Evolutionary conservation across 2,329 filamentous ascomycete genomes (phyloP).

Genomic region (Penicillium thymicola): DNA sequence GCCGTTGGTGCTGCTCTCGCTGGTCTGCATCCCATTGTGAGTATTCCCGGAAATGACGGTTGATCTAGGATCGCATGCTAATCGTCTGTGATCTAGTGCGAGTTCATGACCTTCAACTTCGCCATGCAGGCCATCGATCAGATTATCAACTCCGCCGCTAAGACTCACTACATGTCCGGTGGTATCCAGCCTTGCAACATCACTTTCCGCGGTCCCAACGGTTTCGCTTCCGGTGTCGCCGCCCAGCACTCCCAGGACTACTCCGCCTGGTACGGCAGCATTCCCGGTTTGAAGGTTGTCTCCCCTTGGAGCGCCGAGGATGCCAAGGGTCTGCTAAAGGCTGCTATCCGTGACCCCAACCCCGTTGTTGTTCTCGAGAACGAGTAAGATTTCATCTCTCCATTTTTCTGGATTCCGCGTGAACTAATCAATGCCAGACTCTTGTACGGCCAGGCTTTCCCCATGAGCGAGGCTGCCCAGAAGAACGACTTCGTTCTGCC

Average conservation of each 20-base stretch:
- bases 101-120: constrained; percentile 99
- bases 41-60: constrained; percentile 36
- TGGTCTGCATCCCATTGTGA: constrained; percentile 87
- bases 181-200: constrained; percentile 99
- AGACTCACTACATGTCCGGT: constrained; percentile 99
- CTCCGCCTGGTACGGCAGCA: constrained; percentile 97
- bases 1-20: constrained; percentile 92
- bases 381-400: constrained; percentile 52
- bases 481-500: constrained; percentile 95
- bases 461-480: constrained; percentile 95
- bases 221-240: constrained; percentile 90
- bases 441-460: constrained; percentile 90
- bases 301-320: constrained; percentile 95
- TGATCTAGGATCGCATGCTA: neutral
- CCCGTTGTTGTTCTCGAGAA: constrained; percentile 89
- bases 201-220: constrained; percentile 98
- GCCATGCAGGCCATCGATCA: constrained; percentile 99
- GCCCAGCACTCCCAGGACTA: constrained; percentile 99
- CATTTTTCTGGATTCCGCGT: neutral
- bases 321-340: constrained; percentile 96
- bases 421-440: constrained; percentile 44
- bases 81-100: constrained; percentile 59
- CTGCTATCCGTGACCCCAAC: constrained; percentile 96
- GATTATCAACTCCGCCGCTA: constrained; percentile 97
- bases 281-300: constrained; percentile 96